Evolutionary conservation across 108 stramenopile genomes (phyloP).

Genomic region (Skeletonema costatum): DNA sequence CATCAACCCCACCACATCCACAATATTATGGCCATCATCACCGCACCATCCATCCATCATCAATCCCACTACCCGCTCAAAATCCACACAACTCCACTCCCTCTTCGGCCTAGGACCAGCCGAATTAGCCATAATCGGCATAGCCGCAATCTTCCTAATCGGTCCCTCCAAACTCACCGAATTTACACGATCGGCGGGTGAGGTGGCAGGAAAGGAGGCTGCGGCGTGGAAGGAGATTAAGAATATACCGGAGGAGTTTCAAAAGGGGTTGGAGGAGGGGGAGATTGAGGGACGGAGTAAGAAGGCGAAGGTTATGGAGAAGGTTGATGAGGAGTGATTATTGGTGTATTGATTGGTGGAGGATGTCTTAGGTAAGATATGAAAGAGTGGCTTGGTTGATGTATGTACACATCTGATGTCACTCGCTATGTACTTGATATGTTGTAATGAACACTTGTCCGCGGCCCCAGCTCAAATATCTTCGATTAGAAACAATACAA

Average conservation of each 20-base stretch:
- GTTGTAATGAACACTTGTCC: background rate
- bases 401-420: background rate
- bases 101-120: conserved; percentile 82
- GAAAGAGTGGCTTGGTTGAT: background rate
- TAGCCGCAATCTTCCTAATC: conserved; percentile 62
- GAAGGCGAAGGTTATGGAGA: conserved; percentile 74
- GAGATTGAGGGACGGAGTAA: conserved; percentile 62
- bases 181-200: conserved; percentile 57
- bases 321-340: conserved; percentile 33
- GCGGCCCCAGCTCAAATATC: background rate
- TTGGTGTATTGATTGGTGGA: no score
- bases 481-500: background rate
- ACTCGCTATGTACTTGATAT: background rate
- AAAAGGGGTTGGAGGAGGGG: conserved; percentile 80
- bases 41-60: background rate
- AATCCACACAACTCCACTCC: conserved; percentile 23
- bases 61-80: background rate
- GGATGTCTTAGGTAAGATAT: background rate
- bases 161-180: conserved; percentile 73
- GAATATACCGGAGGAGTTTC: conserved; percentile 77
- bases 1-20: background rate
- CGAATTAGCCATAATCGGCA: conserved; percentile 71
- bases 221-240: conserved; percentile 45
- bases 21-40: background rate
- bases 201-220: conserved; percentile 65